Percentiles rank a stretch among this genome's conserved stretches.
Conservation (phyloP, 805 yeast species). For the Starmerella ratchasimensis region DNA sequence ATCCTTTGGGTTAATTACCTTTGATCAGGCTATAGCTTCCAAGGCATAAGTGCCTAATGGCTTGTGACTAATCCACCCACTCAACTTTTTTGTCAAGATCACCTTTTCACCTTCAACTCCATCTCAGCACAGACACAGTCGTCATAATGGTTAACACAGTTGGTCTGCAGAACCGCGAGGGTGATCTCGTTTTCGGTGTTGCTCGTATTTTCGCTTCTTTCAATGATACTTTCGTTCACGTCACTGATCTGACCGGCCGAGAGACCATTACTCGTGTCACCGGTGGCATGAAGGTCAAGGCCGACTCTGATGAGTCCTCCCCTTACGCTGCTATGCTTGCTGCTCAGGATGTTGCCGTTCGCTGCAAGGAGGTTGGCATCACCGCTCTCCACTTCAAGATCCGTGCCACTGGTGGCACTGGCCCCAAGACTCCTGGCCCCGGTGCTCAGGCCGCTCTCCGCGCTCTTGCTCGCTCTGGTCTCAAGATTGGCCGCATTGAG, state of each 20-base stretch:
- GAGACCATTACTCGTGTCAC: conserved; percentile 99
- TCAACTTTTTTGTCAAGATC: conserved; percentile 17
- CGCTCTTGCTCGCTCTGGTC: conserved; percentile 99
- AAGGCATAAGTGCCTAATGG: not conserved
- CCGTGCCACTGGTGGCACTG: conserved; percentile 99
- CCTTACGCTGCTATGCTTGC: conserved; percentile 99
- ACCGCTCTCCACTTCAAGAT: conserved; percentile 98
- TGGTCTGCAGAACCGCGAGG: conserved; percentile 88
- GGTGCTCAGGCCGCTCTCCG: conserved; percentile 99
- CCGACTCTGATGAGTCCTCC: conserved; percentile 99
- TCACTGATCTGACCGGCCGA: conserved; percentile 98
- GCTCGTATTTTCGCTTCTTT: conserved; percentile 99
- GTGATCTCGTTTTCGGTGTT: conserved; percentile 99
- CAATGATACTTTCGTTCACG: conserved; percentile 99
- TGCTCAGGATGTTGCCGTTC: conserved; percentile 96
- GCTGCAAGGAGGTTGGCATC: conserved; percentile 99
- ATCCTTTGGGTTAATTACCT: too few species aligned
- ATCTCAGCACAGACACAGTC: conserved; percentile 4
- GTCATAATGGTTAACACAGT: conserved; percentile 27
- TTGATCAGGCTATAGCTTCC: too few species aligned
- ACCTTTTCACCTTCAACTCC: conserved; percentile 10
- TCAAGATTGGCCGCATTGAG: conserved; percentile 99
- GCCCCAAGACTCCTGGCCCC: conserved; percentile 99
- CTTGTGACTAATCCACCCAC: conserved; percentile 16
- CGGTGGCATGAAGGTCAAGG: conserved; percentile 99